phyloP scores from a whole-genome alignment of 2,329 filamentous ascomycete species.

The Calonectria montana region DNA sequence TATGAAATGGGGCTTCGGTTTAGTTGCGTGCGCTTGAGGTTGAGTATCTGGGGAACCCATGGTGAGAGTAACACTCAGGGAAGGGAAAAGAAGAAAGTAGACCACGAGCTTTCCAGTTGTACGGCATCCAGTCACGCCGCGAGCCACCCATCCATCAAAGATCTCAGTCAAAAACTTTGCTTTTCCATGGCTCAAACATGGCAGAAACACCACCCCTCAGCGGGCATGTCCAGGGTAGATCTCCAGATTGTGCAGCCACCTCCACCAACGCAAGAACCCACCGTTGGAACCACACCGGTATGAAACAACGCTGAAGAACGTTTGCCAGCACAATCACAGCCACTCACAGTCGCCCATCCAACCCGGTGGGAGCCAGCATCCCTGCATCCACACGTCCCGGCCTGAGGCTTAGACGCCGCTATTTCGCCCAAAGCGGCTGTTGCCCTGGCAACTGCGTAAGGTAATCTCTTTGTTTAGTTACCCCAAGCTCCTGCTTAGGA shows the following conservation, averaged over 20 bases:
- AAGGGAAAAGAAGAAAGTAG: too few relatives aligned
- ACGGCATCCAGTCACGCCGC: too few relatives aligned
- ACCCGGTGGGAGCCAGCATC: constrained; percentile 6
- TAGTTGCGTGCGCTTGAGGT: not conserved
- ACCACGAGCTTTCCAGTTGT: not conserved
- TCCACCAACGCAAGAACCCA: not conserved
- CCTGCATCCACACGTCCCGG: not conserved
- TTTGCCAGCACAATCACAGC: not conserved
- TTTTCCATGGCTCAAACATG: not conserved
- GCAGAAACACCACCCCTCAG: constrained; percentile 2
- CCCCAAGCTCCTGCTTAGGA: constrained; percentile 21
- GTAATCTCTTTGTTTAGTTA: constrained; percentile 28
- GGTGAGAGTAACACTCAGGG: not conserved
- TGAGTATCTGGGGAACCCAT: not conserved
- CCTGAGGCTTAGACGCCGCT: constrained; percentile 15
- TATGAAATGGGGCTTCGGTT: not conserved
- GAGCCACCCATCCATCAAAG: not conserved
- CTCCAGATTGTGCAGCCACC: not conserved
- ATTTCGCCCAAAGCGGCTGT: constrained; percentile 1
- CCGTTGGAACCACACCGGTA: not conserved
- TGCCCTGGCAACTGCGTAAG: constrained; percentile 21
- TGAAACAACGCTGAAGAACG: constrained; percentile 8
- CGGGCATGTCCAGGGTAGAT: constrained; percentile 2
- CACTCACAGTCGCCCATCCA: constrained; percentile 17
- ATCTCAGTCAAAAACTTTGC: not conserved